Conservation (phyloP, 306 rosid species). For the Acmispon strigosus region DNA sequence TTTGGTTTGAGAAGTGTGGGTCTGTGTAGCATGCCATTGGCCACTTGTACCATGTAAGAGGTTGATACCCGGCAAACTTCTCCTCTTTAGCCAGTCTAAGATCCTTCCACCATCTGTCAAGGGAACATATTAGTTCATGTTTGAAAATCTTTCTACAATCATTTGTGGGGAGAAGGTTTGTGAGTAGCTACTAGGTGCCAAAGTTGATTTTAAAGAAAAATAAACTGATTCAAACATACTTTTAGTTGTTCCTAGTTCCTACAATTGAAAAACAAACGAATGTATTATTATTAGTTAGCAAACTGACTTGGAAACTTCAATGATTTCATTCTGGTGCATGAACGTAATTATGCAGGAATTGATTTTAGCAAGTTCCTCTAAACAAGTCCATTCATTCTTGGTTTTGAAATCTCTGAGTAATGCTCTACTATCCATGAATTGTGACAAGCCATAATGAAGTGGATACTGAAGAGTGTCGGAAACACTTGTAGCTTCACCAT, state of each 20-base stretch:
- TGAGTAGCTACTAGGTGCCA: no score
- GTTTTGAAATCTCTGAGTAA: neutral
- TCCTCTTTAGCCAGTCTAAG: conserved; percentile 30
- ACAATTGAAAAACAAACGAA: no score
- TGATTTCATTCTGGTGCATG: conserved; percentile 26
- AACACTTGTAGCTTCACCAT: neutral
- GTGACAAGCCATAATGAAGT: conserved; percentile 32
- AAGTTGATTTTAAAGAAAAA: no score
- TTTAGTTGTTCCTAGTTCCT: neutral
- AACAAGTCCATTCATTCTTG: conserved; percentile 20
- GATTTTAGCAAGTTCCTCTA: conserved; percentile 22
- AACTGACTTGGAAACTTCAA: conserved; percentile 28
- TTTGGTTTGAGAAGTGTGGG: conserved; percentile 40
- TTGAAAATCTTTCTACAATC: no score
- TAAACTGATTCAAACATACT: no score
- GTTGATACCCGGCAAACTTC: conserved; percentile 34
- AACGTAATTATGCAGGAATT: conserved; percentile 23
- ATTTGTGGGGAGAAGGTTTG: no score
- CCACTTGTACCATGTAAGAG: conserved; percentile 63
- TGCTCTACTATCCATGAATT: conserved; percentile 18
- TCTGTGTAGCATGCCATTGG: conserved; percentile 44
- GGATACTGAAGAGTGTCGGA: conserved; percentile 21
- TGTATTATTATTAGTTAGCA: no score
- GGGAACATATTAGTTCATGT: neutral
- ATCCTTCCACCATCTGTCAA: conserved; percentile 55